Evolutionary conservation across 495 filamentous ascomycete genomes (phyloP).

Genomic region (Rusavskia elegans): DNA sequence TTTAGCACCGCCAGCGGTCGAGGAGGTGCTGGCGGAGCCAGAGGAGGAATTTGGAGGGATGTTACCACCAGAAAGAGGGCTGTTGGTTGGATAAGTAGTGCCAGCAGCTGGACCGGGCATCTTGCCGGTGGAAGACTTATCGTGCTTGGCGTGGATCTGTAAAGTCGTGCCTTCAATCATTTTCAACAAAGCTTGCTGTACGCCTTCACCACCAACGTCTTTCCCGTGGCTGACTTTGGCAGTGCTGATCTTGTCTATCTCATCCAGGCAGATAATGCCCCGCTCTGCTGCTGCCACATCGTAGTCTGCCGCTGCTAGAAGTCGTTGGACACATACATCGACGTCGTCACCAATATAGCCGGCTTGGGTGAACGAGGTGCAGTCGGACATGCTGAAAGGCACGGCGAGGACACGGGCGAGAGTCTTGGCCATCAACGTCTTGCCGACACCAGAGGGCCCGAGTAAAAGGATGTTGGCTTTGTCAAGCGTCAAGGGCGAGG

Average conservation of each 20-base stretch:
- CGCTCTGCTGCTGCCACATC: constrained; percentile 72
- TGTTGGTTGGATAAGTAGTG: constrained; percentile 28
- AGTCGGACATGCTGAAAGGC: constrained; percentile 94
- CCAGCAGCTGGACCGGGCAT: constrained; percentile 22
- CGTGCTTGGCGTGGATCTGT: constrained; percentile 72
- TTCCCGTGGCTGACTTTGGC: constrained; percentile 53
- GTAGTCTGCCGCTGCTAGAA: constrained; percentile 82
- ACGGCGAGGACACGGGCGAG: constrained; percentile 70
- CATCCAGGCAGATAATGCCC: constrained; percentile 89
- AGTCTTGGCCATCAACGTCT: constrained; percentile 86
- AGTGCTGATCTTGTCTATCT: constrained; percentile 89
- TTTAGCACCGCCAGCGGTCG: constrained; percentile 36
- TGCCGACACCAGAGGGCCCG: constrained; percentile 89
- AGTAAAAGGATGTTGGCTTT: constrained; percentile 93
- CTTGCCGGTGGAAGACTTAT: constrained; percentile 36
- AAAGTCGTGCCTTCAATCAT: constrained; percentile 93
- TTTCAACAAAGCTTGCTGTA: constrained; percentile 90
- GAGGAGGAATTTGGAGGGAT: constrained; percentile 20
- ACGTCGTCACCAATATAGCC: constrained; percentile 96
- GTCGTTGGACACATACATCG: constrained; percentile 77
- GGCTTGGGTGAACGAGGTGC: constrained; percentile 91
- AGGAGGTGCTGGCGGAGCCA: constrained; percentile 14
- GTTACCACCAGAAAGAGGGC: constrained; percentile 27
- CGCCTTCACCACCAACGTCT: constrained; percentile 83
- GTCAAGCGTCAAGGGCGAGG: constrained; percentile 61